Base-by-base conservation (phyloP, 2,329 filamentous ascomycete species). In the Penicillium oxalicum region DNA sequence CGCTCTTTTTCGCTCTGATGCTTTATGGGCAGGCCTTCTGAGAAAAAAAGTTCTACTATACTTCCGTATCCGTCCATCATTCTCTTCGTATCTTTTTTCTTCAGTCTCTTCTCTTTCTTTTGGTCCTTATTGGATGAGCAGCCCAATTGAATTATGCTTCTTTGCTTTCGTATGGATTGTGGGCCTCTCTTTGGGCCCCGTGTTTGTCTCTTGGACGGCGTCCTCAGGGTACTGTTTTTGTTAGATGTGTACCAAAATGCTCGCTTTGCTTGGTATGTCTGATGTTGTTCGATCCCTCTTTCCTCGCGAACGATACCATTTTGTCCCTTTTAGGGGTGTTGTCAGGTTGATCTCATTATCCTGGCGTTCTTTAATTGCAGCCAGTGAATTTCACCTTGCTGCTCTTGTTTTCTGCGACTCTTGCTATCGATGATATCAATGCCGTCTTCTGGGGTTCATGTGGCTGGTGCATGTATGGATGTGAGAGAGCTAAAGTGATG, bases 21-120 rank as follows among this genome's bases (percentile, higher is more conserved):
- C 60, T 62, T 61, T 62, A 62, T 69, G 69, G 69, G 69, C 66
- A 69, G 69, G 68, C 69, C 65, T 65, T 70, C 60, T 71, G 68
- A 67, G 66, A 71, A 32, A 32, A 32, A 71, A 72, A 72, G 65
- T 72, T 66, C 60, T 58, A 57, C 61, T 59, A 63, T 35, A 35
- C 52, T 58, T 60, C 56, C 54, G 51, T 58, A 51, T 49, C 4
- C 29, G 7, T 32, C 29, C 29, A 1, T 32, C 29, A 5, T 32
- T 32, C 29, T 32, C 11, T 32, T 32, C 3, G 29, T 32, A 51
- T 52, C 42, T 37, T 37, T 38, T 39, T 33, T 37, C 50, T 13
- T 38, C 35, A 43, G 50, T 42, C 29, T 39, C 44, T 27, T 49
- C 44, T 47, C 32, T 52, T 40, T 44, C 44, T 47, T 52, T 41